phyloP scores from a whole-genome alignment of 805 yeast species.

The Cyberlindnera veronae region DNA sequence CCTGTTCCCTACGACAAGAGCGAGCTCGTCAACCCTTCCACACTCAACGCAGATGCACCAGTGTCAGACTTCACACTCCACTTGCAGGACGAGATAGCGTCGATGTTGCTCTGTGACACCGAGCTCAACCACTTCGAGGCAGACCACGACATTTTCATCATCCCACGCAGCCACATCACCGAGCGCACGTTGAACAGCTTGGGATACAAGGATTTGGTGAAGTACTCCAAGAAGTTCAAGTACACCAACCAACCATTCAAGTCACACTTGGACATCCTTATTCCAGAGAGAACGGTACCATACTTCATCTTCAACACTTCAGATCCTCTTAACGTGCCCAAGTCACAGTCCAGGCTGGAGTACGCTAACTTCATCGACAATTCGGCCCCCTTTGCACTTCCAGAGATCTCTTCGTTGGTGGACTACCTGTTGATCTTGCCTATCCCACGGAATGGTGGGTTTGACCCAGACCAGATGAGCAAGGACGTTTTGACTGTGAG shows the following conservation, averaged over 20 bases:
- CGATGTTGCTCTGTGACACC: constrained; percentile 4
- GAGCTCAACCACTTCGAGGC: constrained; percentile 1
- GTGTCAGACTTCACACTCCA: constrained; percentile 7
- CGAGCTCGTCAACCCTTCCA: constrained; percentile 2
- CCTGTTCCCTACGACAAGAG: constrained; percentile 2
- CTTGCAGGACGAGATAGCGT: constrained; percentile 10
- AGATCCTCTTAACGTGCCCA: constrained; percentile 16
- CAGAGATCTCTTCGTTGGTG: constrained; percentile 32
- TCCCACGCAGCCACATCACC: constrained; percentile 29
- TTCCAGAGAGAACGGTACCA: constrained; percentile 35
- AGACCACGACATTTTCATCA: constrained; percentile 24
- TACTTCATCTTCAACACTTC: constrained; percentile 39
- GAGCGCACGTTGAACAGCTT: constrained; percentile 23
- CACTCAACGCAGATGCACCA: background rate
- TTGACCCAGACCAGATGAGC: constrained; percentile 16
- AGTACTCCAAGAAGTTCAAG: constrained; percentile 25
- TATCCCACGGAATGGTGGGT: constrained; percentile 16
- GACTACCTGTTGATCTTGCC: constrained; percentile 41
- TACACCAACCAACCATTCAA: constrained; percentile 15
- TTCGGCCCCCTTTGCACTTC: constrained; percentile 39
- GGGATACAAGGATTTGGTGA: constrained; percentile 27
- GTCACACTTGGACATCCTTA: constrained; percentile 18
- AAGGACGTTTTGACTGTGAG: constrained; percentile 8
- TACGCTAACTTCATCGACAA: constrained; percentile 29
- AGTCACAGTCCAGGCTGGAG: constrained; percentile 13